phyloP scores from a whole-genome alignment of 2,329 filamentous ascomycete species.

The Blumeriella jaapii region DNA sequence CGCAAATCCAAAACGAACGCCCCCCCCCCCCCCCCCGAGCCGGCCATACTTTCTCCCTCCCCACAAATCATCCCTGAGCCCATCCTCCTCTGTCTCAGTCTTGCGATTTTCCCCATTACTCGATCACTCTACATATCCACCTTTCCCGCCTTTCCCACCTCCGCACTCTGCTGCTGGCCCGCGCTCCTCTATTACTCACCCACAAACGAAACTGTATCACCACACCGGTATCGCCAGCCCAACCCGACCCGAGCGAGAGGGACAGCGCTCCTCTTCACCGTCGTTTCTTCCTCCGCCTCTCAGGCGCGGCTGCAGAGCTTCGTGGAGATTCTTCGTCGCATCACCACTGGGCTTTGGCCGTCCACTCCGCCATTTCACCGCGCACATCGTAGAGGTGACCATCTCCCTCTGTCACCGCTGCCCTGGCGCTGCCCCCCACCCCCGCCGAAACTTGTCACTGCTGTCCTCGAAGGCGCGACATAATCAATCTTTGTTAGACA shows the following conservation, averaged over 20 bases:
- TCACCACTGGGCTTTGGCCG: too few species aligned
- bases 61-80: too few species aligned
- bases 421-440: conserved; percentile 8
- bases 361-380: too few species aligned
- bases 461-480: conserved; percentile 9
- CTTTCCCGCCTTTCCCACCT: background rate
- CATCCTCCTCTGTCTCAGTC: too few species aligned
- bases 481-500: conserved; percentile 14
- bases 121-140: too few species aligned
- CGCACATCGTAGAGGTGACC: conserved; percentile 13
- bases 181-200: too few species aligned
- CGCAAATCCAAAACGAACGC: conserved; percentile 19
- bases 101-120: background rate
- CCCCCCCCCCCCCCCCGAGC: too few species aligned
- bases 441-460: conserved; percentile 8
- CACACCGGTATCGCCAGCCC: too few species aligned
- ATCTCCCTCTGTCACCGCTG: conserved; percentile 8
- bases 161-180: background rate
- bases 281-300: conserved; percentile 21
- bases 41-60: too few species aligned
- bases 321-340: conserved; percentile 6
- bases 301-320: conserved; percentile 20
- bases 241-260: too few species aligned
- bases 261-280: conserved; percentile 16
- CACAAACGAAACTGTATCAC: too few species aligned